Conservation (phyloP, 148 eudicot species). For the Mesembryanthemum crystallinum region DNA sequence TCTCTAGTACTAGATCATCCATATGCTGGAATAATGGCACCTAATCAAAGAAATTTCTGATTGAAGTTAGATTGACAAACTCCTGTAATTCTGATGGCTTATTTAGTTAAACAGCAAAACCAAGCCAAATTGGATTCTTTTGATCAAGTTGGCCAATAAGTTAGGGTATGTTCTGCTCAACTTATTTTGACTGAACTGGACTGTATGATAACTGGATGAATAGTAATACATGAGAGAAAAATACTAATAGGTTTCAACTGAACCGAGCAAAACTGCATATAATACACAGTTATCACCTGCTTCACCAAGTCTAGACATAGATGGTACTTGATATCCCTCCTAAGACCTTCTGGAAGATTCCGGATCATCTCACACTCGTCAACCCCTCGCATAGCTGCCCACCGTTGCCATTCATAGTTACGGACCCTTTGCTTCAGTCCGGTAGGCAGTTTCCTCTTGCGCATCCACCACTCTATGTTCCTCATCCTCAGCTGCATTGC, state of each 20-base stretch:
- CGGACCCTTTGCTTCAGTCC: slow-evolving; percentile 73
- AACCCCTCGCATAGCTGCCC: slow-evolving; percentile 99
- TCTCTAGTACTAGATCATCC: slow-evolving; percentile 85
- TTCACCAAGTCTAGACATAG: slow-evolving; percentile 84
- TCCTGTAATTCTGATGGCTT: no score
- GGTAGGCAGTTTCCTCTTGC: slow-evolving; percentile 61
- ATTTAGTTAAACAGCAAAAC: no score
- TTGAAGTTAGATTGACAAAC: not conserved
- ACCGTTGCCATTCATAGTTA: slow-evolving; percentile 79
- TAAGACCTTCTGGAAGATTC: slow-evolving; percentile 86
- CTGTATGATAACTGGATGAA: no score
- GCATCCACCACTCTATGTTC: slow-evolving; percentile 98
- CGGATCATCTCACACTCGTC: slow-evolving; percentile 91
- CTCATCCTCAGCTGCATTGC: slow-evolving; percentile 93
- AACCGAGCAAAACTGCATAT: no score
- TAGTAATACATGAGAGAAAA: no score
- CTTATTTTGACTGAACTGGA: no score
- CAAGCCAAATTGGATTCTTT: no score
- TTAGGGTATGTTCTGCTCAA: no score
- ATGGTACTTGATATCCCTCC: slow-evolving; percentile 90
- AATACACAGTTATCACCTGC: no score
- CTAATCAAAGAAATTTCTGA: slow-evolving; percentile 26
- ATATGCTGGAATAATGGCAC: slow-evolving; percentile 92
- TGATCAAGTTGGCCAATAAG: no score
- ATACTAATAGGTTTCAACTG: no score